Evolutionary conservation across 768 basidiomycete species (phyloP).

Genomic region (Cystofilobasidium macerans): DNA sequence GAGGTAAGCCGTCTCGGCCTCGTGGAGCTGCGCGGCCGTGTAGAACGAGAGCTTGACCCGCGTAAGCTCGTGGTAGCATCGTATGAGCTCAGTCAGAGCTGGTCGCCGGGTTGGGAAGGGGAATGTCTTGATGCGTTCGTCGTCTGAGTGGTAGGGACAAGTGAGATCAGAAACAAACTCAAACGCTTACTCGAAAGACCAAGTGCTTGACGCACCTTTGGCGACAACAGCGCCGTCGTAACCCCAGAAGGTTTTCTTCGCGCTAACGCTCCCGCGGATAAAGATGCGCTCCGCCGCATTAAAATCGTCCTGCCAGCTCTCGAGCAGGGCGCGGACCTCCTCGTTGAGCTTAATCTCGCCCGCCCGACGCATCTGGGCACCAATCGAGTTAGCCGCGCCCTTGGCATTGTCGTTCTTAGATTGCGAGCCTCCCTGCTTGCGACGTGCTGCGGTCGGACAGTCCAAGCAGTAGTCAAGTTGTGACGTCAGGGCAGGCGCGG

Average conservation of each 20-base stretch:
- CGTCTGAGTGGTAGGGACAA: slow-evolving; percentile 39
- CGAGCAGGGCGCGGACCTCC: slow-evolving; percentile 77
- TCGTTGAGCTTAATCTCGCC: slow-evolving; percentile 88
- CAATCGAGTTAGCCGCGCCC: slow-evolving; percentile 83
- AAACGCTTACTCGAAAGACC: background rate
- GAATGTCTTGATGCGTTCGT: slow-evolving; percentile 73
- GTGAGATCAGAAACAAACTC: background rate
- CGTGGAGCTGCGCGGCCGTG: slow-evolving; percentile 69
- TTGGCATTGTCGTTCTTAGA: slow-evolving; percentile 84
- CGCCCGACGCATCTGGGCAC: slow-evolving; percentile 83
- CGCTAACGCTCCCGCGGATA: slow-evolving; percentile 77
- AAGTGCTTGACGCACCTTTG: slow-evolving; percentile 44
- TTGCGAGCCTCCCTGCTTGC: slow-evolving; percentile 96
- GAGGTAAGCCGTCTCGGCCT: slow-evolving; percentile 78
- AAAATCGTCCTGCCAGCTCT: slow-evolving; percentile 81
- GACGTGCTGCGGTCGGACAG: slow-evolving; percentile 55
- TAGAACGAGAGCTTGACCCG: slow-evolving; percentile 74
- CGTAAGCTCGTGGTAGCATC: slow-evolving; percentile 77
- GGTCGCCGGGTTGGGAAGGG: slow-evolving; percentile 94
- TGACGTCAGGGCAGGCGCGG: background rate
- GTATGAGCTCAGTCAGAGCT: slow-evolving; percentile 74
- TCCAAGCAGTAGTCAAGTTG: background rate
- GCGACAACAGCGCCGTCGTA: slow-evolving; percentile 67
- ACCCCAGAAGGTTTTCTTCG: slow-evolving; percentile 78
- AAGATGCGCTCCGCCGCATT: slow-evolving; percentile 78